Evolutionary conservation across 768 basidiomycete species (phyloP), one percentile per base, ranked within the genome.

Genomic region (Boletus insuetus): DNA sequence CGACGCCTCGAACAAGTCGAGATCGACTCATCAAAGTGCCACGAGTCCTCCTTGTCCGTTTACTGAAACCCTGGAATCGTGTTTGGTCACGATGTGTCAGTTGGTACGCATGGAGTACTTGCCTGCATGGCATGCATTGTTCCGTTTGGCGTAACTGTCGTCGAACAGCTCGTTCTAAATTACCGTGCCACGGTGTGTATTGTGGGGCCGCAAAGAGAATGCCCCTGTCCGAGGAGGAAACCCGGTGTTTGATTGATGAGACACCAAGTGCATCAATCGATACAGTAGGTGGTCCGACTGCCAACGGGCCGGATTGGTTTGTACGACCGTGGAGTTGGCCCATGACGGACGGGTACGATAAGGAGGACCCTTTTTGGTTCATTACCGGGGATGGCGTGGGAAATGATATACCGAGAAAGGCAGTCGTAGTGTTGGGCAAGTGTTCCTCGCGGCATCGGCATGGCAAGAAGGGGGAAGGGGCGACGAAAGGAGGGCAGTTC

Each of bases 391-490:
- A 49, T 52, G 65, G 65, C 60, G 65, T 67, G 62, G 52, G 57
- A 58, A 57, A 34, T 11, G 1, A 26, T 34, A 1, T 41, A 2
- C 63, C 56, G 2, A 47, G 43, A 57, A 49, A 51, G 67, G 67
- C 54, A 69, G 31, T 39, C 9, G 49, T 62, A 58, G 64, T 60
- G 46, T 66, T 64, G 51, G 57, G 64, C 53, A 53, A 54, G 54
- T 37, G 26, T 59, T 65, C 67, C 67, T 69, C 61, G 61, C 67
- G 67, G 67, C 67, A 56, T 56, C 61, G 55, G 68, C 67, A 55
- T 69, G 67, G 56, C 47, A 22, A 49, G 48, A 54, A 46, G 55
- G n/a, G 17, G 38, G n/a, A 16, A n/a, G 13, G 16, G 37, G 26
- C 9, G 46, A 56, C 54, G 47, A 64, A 60, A 61, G 48, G 57